Evolutionary conservation across 2,329 filamentous ascomycete species (phyloP), one percentile per base, ranked within the genome.

Genomic region (Boeremia lycopersici): DNA sequence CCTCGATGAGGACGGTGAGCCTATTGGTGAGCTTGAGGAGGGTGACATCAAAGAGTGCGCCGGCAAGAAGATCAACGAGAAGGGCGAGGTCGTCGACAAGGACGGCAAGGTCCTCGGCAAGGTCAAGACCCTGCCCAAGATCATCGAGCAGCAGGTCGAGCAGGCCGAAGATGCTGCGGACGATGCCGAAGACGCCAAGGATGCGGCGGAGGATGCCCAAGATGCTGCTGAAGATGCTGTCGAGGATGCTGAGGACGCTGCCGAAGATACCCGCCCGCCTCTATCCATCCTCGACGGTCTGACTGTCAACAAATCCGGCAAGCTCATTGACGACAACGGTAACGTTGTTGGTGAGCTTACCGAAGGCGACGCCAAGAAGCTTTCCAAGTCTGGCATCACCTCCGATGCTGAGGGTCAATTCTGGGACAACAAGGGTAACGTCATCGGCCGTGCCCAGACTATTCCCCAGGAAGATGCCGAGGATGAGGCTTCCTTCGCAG

Each of bases 81-180:
- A 86, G 72, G 86, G 86, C 17, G 86, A 88, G 64, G 84, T 88
- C 51, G 79, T 87, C 66, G 85, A 87, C 69, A 84, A 81, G 69
- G 81, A 84, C 40, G 85, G 86, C 39, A 85, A 86, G 38, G 79
- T 88, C 59, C 80, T 88, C 57, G 86, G 86, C 35, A 82, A 82
- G 59, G 83, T 86, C 58, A 78, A 84, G 62, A 77, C 80, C n/a
- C 74, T 82, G 4, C 78, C 80, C 10, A 77, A 79, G 61, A 68
- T 76, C 38, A 60, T 74, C 48, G 68, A 75, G 49, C 71, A 73
- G 55, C 67, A 71, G 42, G 68, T 71, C 35, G 68, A 73, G n/a
- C 65, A 68, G 15, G 73, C 59, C 44, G 64, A 62, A 17, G 68
- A 64, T 19, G 67, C 63, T 6, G 59, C 41, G 10, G 68, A 66